Conservation (phyloP, 441 rosid genomes). For the Corymbia citriodora region DNA sequence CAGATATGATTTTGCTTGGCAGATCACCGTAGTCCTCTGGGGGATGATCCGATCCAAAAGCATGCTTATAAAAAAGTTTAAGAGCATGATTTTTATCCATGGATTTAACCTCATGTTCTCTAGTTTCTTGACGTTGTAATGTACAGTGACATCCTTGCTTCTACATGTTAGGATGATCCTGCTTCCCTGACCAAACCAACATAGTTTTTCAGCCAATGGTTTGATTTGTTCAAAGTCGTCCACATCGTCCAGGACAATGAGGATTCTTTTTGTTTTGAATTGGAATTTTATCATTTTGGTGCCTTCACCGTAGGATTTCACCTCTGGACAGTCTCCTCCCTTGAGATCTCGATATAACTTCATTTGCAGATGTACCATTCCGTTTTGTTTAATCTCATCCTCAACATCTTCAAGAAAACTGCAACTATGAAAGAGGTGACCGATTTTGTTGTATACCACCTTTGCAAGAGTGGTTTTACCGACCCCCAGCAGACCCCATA, state of each 20-base stretch:
- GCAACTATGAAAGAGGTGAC: fast-evolving
- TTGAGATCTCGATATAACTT: neutral
- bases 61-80: neutral
- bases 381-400: fast-evolving
- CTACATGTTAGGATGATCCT: neutral
- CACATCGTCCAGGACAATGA: neutral
- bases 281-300: fast-evolving
- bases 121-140: neutral
- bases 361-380: neutral
- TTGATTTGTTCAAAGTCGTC: neutral
- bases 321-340: neutral
- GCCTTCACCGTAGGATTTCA: neutral
- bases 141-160: neutral
- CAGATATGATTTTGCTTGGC: neutral
- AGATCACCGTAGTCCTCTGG: neutral
- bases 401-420: too few relatives aligned
- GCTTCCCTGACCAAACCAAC: neutral
- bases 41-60: neutral
- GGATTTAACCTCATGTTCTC: neutral
- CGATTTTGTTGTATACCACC: too few relatives aligned
- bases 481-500: fast-evolving
- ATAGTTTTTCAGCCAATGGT: fast-evolving
- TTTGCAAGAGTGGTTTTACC: too few relatives aligned
- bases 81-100: neutral
- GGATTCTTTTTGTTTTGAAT: neutral